These are phyloP conservation scores for Tolypocladium cylindrosporum DNA, from an alignment of 2,329 filamentous ascomycete genomes.

Conservation along the genomic window DNA sequence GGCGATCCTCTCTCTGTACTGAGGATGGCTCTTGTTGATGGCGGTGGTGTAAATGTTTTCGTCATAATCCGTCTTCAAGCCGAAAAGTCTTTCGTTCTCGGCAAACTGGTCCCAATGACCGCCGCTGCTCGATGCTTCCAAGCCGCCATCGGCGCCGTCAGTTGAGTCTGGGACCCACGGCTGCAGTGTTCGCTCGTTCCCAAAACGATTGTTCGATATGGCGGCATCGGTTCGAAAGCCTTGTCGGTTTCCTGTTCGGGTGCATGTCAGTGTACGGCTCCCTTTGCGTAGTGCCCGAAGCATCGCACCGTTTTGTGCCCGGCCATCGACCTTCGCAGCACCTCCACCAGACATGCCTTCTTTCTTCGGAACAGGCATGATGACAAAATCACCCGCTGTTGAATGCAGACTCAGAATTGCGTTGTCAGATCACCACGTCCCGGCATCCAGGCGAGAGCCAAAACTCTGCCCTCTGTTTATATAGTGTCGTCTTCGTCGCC, in stretches of 20 bases:
- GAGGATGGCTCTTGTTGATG: slow-evolving; percentile 75
- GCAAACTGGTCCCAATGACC: slow-evolving; percentile 87
- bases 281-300: background rate
- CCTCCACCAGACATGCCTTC: slow-evolving; percentile 22
- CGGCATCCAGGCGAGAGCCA: slow-evolving; percentile 13
- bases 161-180: slow-evolving; percentile 64
- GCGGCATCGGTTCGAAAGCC: slow-evolving; percentile 80
- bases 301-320: slow-evolving; percentile 24
- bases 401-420: slow-evolving; percentile 12
- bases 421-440: slow-evolving; percentile 10
- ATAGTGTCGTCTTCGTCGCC: background rate
- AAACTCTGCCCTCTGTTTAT: slow-evolving; percentile 1
- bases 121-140: slow-evolving; percentile 48
- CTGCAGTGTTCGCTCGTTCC: slow-evolving; percentile 67
- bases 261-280: slow-evolving; percentile 4
- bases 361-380: slow-evolving; percentile 30
- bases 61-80: slow-evolving; percentile 81
- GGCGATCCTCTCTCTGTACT: slow-evolving; percentile 68
- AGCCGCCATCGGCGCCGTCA: slow-evolving; percentile 56
- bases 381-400: slow-evolving; percentile 11
- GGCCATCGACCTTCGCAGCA: slow-evolving; percentile 18
- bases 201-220: slow-evolving; percentile 65
- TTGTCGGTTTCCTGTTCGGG: slow-evolving; percentile 47
- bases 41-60: slow-evolving; percentile 90
- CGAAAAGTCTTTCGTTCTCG: slow-evolving; percentile 78